These are phyloP conservation scores for Colletotrichum sp. DNA, from an alignment of 2,329 filamentous ascomycete genomes.

Conservation along the genomic window DNA sequence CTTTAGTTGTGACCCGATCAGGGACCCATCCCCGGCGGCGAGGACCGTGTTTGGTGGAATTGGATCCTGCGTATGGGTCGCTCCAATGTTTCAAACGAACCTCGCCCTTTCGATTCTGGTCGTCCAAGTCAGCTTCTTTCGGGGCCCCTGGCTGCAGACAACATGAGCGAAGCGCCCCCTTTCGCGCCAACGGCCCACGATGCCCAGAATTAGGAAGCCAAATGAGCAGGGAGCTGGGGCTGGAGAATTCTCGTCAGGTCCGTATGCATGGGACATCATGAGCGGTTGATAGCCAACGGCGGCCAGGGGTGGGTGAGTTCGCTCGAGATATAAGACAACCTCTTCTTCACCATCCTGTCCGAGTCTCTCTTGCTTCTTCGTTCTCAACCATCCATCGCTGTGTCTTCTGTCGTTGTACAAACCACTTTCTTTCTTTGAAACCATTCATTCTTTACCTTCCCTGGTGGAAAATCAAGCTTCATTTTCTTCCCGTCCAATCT, in stretches of 20 bases:
- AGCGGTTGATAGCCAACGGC: neutral
- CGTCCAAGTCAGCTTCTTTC: neutral
- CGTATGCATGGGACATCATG: neutral
- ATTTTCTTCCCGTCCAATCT: constrained; percentile 17
- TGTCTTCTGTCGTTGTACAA: constrained; percentile 17
- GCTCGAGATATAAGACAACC: constrained; percentile 10
- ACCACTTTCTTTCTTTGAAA: constrained; percentile 16
- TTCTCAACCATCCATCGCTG: constrained; percentile 15
- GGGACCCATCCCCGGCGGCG: neutral
- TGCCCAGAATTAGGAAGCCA: neutral
- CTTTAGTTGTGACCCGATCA: constrained; percentile 4
- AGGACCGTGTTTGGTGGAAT: neutral
- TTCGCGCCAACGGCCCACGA: neutral
- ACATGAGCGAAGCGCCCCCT: neutral
- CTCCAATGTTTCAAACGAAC: constrained; percentile 3
- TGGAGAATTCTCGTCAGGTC: neutral
- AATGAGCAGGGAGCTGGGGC: neutral
- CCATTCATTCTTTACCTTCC: constrained; percentile 14
- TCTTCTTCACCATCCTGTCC: neutral
- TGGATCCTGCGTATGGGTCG: neutral
- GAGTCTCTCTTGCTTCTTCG: neutral
- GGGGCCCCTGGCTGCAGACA: neutral
- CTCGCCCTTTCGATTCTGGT: neutral
- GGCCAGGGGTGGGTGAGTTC: neutral
- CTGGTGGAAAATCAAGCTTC: constrained; percentile 14